phyloP scores from a whole-genome alignment of 139 green algal species.

The Chlorella vulgaris region DNA sequence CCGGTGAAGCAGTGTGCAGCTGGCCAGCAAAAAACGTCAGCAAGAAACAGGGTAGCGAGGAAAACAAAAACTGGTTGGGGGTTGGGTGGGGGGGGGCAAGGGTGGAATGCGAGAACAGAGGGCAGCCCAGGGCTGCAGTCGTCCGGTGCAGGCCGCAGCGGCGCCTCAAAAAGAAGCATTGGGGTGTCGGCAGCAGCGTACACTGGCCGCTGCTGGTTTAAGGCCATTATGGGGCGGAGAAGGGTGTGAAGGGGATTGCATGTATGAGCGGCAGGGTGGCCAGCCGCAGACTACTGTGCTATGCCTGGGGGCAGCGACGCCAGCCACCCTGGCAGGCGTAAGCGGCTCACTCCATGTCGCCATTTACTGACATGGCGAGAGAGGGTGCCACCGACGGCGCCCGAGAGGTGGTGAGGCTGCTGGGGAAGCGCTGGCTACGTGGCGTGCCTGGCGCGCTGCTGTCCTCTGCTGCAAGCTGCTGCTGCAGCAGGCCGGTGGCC shows the following conservation, averaged over 20 bases:
- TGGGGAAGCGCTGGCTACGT: constrained; percentile 13
- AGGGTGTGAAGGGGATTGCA: background rate
- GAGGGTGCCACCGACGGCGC: constrained; percentile 11
- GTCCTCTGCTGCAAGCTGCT: background rate
- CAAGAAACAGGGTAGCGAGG: background rate
- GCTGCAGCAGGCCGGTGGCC: constrained; percentile 35
- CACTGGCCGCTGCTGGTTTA: background rate
- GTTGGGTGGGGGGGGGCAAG: too few relatives aligned
- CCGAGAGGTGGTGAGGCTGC: background rate
- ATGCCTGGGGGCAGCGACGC: background rate
- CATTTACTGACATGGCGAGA: too few relatives aligned
- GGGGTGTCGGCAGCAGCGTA: background rate
- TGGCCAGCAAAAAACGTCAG: background rate
- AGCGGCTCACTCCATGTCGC: constrained; percentile 2
- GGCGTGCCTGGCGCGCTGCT: background rate
- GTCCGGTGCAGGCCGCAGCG: too few relatives aligned
- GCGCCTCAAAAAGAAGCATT: background rate
- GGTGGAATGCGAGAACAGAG: background rate
- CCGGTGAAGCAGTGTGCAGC: too few relatives aligned
- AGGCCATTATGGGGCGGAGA: background rate
- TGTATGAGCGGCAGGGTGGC: too few relatives aligned
- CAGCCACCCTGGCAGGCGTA: background rate
- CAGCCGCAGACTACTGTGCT: too few relatives aligned
- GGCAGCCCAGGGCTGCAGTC: too few relatives aligned
- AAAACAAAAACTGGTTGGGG: too few relatives aligned